phyloP scores from a whole-genome alignment of 148 eudicot species.

The Rhododendron vialii region DNA sequence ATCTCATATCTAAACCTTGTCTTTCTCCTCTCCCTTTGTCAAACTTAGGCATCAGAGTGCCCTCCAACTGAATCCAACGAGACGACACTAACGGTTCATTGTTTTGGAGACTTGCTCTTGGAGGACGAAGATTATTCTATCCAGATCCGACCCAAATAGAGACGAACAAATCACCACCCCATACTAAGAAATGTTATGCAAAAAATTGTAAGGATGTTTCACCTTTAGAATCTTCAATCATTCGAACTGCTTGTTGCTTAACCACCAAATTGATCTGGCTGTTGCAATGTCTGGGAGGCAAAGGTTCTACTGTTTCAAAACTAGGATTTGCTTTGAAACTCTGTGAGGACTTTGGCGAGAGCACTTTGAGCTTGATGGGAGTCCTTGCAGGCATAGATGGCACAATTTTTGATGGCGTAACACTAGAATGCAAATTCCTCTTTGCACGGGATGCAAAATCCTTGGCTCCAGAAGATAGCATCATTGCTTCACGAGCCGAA shows the following conservation, averaged over 20 bases:
- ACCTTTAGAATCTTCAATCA: background rate
- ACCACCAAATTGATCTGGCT: background rate
- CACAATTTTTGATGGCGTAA: background rate
- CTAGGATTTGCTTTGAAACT: constrained; percentile 9
- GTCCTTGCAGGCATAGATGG: background rate
- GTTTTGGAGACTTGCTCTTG: background rate
- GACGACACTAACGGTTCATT: background rate
- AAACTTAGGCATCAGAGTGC: too few relatives aligned
- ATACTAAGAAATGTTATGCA: background rate
- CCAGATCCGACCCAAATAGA: background rate
- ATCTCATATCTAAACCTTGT: background rate
- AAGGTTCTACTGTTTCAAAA: background rate
- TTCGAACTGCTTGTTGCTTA: background rate
- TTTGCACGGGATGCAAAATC: background rate
- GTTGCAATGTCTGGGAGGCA: background rate
- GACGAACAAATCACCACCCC: background rate
- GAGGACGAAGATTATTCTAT: too few relatives aligned
- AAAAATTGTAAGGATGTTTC: background rate
- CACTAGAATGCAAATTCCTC: background rate
- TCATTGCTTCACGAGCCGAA: constrained; percentile 22
- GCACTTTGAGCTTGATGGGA: background rate
- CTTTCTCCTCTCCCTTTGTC: background rate
- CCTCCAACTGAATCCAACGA: too few relatives aligned
- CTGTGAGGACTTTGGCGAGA: background rate
- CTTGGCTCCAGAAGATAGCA: constrained; percentile 17